These are phyloP conservation scores for Talaromyces nanjingensis DNA, from an alignment of 495 filamentous ascomycete genomes.

Conservation along the genomic window DNA sequence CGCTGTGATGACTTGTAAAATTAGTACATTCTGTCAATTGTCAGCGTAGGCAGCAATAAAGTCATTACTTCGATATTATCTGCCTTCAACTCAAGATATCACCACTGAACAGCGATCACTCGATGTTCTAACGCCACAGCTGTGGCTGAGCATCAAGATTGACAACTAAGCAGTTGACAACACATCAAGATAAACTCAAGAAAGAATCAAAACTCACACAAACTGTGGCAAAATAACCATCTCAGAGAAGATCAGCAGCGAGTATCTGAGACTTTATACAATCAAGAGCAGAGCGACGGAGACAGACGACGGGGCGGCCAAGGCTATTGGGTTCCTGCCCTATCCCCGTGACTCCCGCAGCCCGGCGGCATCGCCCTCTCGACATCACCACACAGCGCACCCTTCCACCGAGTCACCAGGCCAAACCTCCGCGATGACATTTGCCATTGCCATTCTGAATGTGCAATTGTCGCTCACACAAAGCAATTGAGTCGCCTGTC, in stretches of 20 bases:
- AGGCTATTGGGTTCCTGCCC: not conserved
- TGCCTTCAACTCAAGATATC: not conserved
- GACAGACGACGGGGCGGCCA: not conserved
- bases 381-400: not conserved
- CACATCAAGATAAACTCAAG: not conserved
- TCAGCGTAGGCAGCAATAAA: not conserved
- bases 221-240: not conserved
- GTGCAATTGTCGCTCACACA: conserved; percentile 6
- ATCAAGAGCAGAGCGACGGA: not conserved
- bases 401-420: not conserved
- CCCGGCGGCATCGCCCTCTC: not conserved
- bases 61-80: not conserved
- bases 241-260: not conserved
- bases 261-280: not conserved
- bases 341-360: not conserved
- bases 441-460: not conserved
- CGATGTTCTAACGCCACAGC: not conserved
- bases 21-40: not conserved
- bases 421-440: not conserved
- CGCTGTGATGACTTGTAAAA: not conserved
- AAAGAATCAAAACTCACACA: not conserved
- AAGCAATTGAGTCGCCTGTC: conserved; percentile 10
- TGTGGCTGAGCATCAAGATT: conserved; percentile 3
- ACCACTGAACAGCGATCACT: not conserved
- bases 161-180: conserved; percentile 3